Evolutionary conservation across 75 land plant genomes (phyloP).

Genomic region (Sequoiadendron giganteum): DNA sequence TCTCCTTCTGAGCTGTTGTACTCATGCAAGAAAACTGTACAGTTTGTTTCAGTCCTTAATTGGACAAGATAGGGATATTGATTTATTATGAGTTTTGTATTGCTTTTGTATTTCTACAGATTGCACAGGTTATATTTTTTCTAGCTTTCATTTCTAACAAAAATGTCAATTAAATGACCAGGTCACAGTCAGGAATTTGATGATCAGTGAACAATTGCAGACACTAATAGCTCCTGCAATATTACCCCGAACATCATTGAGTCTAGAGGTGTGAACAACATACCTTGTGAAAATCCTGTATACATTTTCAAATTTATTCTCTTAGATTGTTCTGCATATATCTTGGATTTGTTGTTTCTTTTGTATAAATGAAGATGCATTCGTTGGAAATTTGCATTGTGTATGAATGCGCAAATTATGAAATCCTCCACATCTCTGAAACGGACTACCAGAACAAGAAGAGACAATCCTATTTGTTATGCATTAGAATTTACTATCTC

Average conservation of each 20-base stretch:
- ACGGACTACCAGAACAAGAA: neutral
- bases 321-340: slow-evolving; percentile 5
- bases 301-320: neutral
- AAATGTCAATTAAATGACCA: slow-evolving; percentile 10
- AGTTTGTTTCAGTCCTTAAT: neutral
- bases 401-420: neutral
- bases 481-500: neutral
- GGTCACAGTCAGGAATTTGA: slow-evolving; percentile 64
- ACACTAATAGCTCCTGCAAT: slow-evolving; percentile 89
- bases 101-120: neutral
- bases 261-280: slow-evolving; percentile 54
- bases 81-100: neutral
- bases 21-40: neutral
- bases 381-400: neutral
- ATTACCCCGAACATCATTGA: slow-evolving; percentile 79
- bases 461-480: neutral
- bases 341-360: neutral
- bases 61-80: neutral
- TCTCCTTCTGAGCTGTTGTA: neutral
- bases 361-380: neutral
- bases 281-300: neutral
- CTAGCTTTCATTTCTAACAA: neutral
- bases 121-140: neutral
- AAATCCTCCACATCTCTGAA: neutral
- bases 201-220: slow-evolving; percentile 77